phyloP scores from a whole-genome alignment of 352 stramenopile species.

The Halophytophthora polymorphica region DNA sequence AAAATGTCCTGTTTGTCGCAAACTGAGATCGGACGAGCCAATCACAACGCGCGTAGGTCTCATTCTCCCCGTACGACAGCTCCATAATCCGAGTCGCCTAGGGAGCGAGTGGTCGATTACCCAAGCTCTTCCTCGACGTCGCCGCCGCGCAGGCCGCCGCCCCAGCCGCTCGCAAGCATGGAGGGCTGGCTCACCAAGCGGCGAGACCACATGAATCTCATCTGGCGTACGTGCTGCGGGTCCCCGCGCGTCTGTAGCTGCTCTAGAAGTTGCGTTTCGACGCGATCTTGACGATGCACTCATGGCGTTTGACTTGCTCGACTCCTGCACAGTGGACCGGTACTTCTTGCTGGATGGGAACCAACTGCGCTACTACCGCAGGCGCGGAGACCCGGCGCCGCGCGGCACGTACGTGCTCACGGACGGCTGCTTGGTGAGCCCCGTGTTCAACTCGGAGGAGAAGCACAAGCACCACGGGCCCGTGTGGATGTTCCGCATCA shows the following conservation, averaged over 20 bases:
- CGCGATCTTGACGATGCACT: no score
- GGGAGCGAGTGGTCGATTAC: background rate
- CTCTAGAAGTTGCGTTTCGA: no score
- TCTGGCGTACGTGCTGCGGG: slow-evolving; percentile 72
- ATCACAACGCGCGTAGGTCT: no score
- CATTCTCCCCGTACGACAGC: no score
- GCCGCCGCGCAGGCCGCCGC: no score
- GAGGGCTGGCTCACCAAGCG: slow-evolving; percentile 88
- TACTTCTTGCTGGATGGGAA: slow-evolving; percentile 88
- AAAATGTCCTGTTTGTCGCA: no score
- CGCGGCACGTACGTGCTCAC: slow-evolving; percentile 85
- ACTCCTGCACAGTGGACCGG: slow-evolving; percentile 53
- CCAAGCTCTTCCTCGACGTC: background rate
- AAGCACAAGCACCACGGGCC: slow-evolving; percentile 86
- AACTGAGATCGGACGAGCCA: no score
- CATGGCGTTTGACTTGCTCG: no score
- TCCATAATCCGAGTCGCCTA: no score
- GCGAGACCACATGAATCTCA: slow-evolving; percentile 89
- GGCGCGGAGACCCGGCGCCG: slow-evolving; percentile 76
- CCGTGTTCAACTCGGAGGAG: slow-evolving; percentile 86
- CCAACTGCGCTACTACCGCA: slow-evolving; percentile 85
- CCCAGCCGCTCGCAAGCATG: slow-evolving; percentile 34
- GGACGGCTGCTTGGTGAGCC: slow-evolving; percentile 71
- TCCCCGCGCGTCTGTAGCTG: no score
- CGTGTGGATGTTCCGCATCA: slow-evolving; percentile 90